Evolutionary conservation across 768 basidiomycete genomes (phyloP), one percentile per base, ranked within the genome.

Genomic region (Lactarius pseudohatsudake): DNA sequence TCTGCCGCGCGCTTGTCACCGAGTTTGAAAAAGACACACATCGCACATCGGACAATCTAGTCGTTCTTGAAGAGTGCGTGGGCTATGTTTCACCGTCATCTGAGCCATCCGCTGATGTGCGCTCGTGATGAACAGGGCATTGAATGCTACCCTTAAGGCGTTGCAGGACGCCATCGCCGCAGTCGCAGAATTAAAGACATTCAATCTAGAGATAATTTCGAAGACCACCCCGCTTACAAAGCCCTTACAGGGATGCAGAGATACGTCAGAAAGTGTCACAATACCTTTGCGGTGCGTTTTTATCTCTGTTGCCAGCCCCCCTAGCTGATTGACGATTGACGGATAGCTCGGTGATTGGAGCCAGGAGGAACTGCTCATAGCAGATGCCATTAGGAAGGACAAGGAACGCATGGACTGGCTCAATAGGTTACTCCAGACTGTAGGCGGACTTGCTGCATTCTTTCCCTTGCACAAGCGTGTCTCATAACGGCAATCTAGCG

Each of bases 1-100:
- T 68, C 45, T 68, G 67, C 50, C 67, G 67, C 47, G n/a, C 5
- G 3, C 55, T 68, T n/a, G 67, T 50, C 36, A 56, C 28, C n/a
- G 40, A 45, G 64, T 68, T 68, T 16, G 59, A 20, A 26, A 32
- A 66, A 28, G 47, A 66, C 28, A 22, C 18, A 9, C 13, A 45
- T 20, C 64, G 36, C 6, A 68, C 60, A 6, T 36, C 55, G 13
- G 60, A 66, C n/a, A 68, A 68, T 20, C 32, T 38, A 1, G 47
- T 50, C 22, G 13, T 22, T 36, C 58, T 68, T 22, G 67, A 68
- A 45, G 60, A 62, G 67, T 68, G 40, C 64, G 67, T 57, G 11
- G 13, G 3, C 38, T 15, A 18, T 18, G 26, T 28, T 11, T 41
- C n/a, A 38, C 32, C 30, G n/a, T 6, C 7, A 11, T 57, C 9